These are phyloP conservation scores for Paramecium octaurelia DNA, from an alignment of 73 alveolate genomes.

Conservation along the genomic window DNA sequence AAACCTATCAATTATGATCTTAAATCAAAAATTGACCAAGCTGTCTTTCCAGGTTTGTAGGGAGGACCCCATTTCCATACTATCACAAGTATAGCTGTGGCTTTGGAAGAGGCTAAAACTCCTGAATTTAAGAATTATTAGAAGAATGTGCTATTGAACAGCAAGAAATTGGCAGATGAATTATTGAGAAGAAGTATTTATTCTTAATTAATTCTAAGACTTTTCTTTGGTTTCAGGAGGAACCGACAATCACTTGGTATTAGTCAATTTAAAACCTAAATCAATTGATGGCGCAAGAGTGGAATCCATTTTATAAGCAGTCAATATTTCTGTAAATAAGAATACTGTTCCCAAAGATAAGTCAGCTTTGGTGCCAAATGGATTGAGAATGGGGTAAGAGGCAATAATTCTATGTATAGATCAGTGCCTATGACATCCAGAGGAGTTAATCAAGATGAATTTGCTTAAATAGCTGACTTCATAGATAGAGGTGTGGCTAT, in stretches of 20 bases:
- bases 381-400: conserved; percentile 84
- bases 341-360: conserved; percentile 93
- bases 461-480: conserved; percentile 65
- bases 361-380: conserved; percentile 92
- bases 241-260: conserved; percentile 90
- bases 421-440: conserved; percentile 94
- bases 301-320: conserved; percentile 86
- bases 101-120: conserved; percentile 79
- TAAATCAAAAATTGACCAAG: conserved; percentile 72
- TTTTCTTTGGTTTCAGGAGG: conserved; percentile 83
- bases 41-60: conserved; percentile 92
- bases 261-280: conserved; percentile 78
- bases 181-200: conserved; percentile 75
- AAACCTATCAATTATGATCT: conserved; percentile 61
- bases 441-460: conserved; percentile 87
- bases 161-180: conserved; percentile 77
- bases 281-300: conserved; percentile 87
- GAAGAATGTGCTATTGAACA: conserved; percentile 76
- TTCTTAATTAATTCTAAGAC: background rate
- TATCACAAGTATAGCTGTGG: conserved; percentile 88
- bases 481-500: conserved; percentile 40
- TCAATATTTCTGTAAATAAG: conserved; percentile 82
- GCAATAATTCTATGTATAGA: background rate
- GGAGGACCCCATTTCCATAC: conserved; percentile 97
- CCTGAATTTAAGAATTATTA: conserved; percentile 85